Evolutionary conservation across 1,139 yeast species (phyloP), one percentile per base, ranked within the genome.

Genomic region (Yamadazyma conglobata): DNA sequence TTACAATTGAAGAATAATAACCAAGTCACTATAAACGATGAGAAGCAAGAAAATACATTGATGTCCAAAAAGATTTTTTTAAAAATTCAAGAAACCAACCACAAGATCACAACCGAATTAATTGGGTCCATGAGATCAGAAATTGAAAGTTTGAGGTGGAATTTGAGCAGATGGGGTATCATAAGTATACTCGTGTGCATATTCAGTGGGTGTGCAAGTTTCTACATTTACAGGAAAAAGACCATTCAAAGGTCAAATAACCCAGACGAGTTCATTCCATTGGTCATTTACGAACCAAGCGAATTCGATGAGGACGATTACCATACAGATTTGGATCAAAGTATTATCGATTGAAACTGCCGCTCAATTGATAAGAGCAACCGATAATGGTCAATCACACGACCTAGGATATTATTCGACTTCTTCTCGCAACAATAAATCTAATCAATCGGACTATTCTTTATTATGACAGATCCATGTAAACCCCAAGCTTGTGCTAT

Each of bases 101-200:
- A 88, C 57, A 80, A 86, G 46, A 89, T 91, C 37, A 77, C 87
- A 14, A 85, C 94, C 5, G 87, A 84, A 44, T 71, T 91, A 43
- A 77, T 80, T 37, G 79, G 94, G 22, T 91, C 85, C 12, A 73
- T 88, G 56, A 77, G 87, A 51, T 80, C 91, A 0, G 94, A 87
- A 38, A 84, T 88, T 39, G 98, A 91, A 56, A 77, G 81, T 38
- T 68, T 89, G 40, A 68, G 97, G 47, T 91, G 98, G 98, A 89
- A 87, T 53, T 77, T 91, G 26, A 88, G 96, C 4, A 69, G 96
- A 36, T 77, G 94, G 57, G 96, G 97, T 18, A 61, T 84, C 19
- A 61, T 80, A 20, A 79, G 86, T 5, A 78, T 83, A 25, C 48
- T 68, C 30, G 52, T 63, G 3, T 55, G 64, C 14, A 61, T 68